Evolutionary conservation across 2,329 filamentous ascomycete species (phyloP).

Genomic region (Calonectria pseudoreteaudii): DNA sequence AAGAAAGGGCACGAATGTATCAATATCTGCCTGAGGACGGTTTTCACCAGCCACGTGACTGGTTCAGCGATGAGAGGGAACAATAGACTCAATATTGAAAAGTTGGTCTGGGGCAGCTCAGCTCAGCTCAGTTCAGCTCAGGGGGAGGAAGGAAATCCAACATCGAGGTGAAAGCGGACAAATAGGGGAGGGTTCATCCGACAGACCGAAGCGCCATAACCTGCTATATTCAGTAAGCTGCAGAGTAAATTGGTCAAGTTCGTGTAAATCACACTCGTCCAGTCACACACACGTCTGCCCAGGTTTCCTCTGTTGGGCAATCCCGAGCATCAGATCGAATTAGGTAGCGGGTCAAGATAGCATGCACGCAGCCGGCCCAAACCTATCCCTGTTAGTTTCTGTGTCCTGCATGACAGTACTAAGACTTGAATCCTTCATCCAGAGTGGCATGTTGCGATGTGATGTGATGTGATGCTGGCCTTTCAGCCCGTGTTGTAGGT

Average conservation of each 20-base stretch:
- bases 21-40: background rate
- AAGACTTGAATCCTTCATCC: too few relatives aligned
- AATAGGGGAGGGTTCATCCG: background rate
- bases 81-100: background rate
- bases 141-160: background rate
- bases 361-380: background rate
- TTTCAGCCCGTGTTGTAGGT: background rate
- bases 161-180: background rate
- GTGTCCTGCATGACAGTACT: background rate
- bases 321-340: background rate
- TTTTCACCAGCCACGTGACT: background rate
- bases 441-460: background rate
- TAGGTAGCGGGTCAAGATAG: background rate
- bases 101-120: background rate
- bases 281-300: background rate
- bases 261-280: background rate
- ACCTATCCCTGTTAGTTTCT: background rate
- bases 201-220: background rate
- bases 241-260: background rate
- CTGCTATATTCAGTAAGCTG: background rate
- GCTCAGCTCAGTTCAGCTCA: background rate
- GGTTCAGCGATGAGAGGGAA: background rate
- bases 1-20: conserved; percentile 4
- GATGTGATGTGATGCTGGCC: background rate
- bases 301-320: background rate